Evolutionary conservation across 2,329 filamentous ascomycete genomes (phyloP), one percentile per base, ranked within the genome.

Genomic region (Diaporthe velutina): DNA sequence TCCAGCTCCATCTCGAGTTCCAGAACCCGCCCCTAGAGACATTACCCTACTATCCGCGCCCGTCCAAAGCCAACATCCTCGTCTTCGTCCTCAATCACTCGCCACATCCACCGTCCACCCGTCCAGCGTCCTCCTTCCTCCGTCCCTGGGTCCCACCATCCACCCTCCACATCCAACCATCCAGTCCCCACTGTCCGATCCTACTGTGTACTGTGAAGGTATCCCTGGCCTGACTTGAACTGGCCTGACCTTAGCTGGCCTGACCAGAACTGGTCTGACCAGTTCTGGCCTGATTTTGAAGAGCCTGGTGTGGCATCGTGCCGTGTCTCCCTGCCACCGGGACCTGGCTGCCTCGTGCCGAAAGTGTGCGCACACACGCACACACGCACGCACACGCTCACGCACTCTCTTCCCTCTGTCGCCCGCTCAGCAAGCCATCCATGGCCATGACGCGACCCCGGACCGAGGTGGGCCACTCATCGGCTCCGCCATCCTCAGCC

Each of bases 261-360:
- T 68, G 61, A 67, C 61, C 15, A 38, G 9, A 25, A 19, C 61
- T 67, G 28, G 61, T 45, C 61, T 67, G 64, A 54, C 48, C 64
- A 17, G 33, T 28, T 25, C 64, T 68, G 64, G 64, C 64, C 64
- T 68, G 64, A 68, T 68, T 68, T 40, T 38, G 48, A 22, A 28
- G 64, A 22, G 64, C 64, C 64, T 68, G 64, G 45, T 54, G 64
- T 68, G 40, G n/a, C 48, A 68, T 68, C 48, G 64, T 19, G 48
- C 48, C 38, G 45, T 10, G 45, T 17, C 64, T 54, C 48, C 64
- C 30, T 68, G 64, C 33, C 19, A 10, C 33, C 64, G 48, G 64
- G 48, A 68, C n/a, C 33, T 68, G 64, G 64, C 33, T 68, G 64
- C 64, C 48, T 68, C n/a, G 64, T 19, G 45, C 64, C 64, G 64